Evolutionary conservation across 208 protist genomes (phyloP), one percentile per base, ranked within the genome.

Genomic region (Trypanosoma conorhini): DNA sequence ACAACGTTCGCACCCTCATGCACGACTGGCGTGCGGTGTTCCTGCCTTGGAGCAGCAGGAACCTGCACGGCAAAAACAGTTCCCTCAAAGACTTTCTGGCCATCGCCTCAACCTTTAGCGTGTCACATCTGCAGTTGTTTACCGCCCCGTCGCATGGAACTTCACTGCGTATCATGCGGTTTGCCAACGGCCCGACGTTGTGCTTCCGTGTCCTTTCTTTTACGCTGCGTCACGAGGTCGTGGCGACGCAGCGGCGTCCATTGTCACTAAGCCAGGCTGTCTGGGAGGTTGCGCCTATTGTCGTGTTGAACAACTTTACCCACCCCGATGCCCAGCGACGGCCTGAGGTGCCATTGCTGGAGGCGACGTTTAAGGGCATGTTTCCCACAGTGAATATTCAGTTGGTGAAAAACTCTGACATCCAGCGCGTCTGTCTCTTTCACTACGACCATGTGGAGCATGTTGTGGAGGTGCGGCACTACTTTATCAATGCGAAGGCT

Each of bases 251-350:
- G 74, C 90, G 89, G 13, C 86, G 89, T 0, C 83, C 85, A n/a
- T 75, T 75, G 7, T 65, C 80, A 48, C 56, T 95, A 15, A 76
- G 81, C 59, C 70, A 80, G 10, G 70, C 82, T 8, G 82, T 91
- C 50, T 97, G 86, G 86, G 81, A 93, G 5, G 82, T 88, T n/a
- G 82, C 93, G 12, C 93, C 93, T 22, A 87, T 97, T 56, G 89
- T 96, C 12, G 87, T 96, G 57, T 79, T 97, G n/a, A 97, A 96
- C 74, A 94, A 97, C 81, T 97, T 97, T 70, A 87, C 82, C 2
- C 85, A 92, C 67, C 87, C 89, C 5, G 85, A 93, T 57, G 79
- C 86, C 1, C 64, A 72, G 17, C 60, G 52, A 17, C 82, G 87
- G 9, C 81, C 88, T 38, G 89, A 96, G 75, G 83, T 95, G 50